A percentile compares a stretch with the other conserved stretches of the same genome.
These are phyloP conservation scores for Chlorella sp. DNA, from an alignment of 139 green algal species.

Conservation along the genomic window DNA sequence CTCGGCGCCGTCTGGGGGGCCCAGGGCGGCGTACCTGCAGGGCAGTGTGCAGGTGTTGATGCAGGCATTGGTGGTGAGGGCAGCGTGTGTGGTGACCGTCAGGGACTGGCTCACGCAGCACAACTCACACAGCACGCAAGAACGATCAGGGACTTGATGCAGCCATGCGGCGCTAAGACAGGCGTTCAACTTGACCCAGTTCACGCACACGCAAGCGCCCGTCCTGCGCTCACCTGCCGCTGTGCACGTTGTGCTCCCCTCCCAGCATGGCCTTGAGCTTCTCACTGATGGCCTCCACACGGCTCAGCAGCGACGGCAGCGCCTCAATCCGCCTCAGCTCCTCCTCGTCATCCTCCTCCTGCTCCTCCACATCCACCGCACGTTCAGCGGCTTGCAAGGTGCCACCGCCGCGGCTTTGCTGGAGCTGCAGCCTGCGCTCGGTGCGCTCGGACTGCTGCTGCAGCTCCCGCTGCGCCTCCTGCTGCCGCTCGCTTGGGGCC, in stretches of 20 bases:
- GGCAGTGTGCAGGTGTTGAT: no score
- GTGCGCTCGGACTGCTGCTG: not conserved
- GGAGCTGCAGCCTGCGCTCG: constrained; percentile 7
- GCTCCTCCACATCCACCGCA: not conserved
- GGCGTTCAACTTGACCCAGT: no score
- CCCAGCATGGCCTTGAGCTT: constrained; percentile 18
- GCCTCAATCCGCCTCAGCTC: constrained; percentile 12
- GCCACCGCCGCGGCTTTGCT: not conserved
- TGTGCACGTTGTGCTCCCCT: not conserved
- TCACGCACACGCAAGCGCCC: no score
- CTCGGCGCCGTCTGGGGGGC: not conserved
- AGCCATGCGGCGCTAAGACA: no score
- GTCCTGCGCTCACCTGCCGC: constrained; percentile 6
- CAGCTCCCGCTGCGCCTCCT: not conserved
- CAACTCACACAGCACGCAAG: no score
- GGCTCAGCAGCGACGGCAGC: constrained; percentile 6
- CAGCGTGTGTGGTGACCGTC: no score
- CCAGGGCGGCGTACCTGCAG: not conserved
- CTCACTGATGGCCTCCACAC: constrained; percentile 19
- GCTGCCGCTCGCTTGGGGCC: not conserved
- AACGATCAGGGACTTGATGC: no score
- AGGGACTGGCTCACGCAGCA: no score
- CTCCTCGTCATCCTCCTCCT: constrained; percentile 6
- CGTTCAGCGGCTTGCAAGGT: not conserved
- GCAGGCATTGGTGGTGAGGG: no score